Percentiles rank a stretch among this genome's conserved stretches.
Evolutionary conservation across 23 red algal species (phyloP).

Genomic region (Gracilariopsis chorda): DNA sequence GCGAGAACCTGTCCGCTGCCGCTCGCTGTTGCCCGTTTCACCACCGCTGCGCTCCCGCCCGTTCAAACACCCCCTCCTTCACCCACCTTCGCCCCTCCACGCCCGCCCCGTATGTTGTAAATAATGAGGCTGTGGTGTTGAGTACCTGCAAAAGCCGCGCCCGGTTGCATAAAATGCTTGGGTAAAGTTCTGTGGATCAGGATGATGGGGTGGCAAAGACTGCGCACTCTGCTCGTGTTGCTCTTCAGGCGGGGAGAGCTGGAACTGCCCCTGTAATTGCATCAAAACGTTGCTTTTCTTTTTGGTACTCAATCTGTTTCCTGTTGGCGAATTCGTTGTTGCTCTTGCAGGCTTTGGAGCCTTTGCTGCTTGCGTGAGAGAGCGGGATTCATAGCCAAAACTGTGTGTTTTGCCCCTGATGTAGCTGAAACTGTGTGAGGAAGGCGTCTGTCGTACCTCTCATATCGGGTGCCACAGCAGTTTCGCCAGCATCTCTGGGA

Average conservation of each 20-base stretch:
- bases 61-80: too few species aligned
- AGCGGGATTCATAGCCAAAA: background rate
- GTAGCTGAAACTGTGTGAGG: background rate
- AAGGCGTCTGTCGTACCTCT: background rate
- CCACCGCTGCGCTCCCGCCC: too few species aligned
- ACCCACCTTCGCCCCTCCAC: too few species aligned
- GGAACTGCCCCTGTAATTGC: background rate
- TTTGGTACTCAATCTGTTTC: background rate
- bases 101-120: slow-evolving; percentile 25
- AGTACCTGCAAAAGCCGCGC: background rate
- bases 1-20: too few species aligned
- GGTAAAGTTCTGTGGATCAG: background rate
- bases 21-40: too few species aligned
- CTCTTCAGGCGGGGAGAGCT: background rate
- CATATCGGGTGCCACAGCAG: background rate
- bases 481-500: background rate
- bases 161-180: background rate
- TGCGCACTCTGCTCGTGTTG: background rate
- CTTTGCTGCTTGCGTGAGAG: slow-evolving; percentile 17
- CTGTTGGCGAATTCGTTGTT: background rate
- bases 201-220: background rate
- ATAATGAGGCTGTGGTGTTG: slow-evolving; percentile 12
- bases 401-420: background rate
- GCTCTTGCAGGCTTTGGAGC: slow-evolving; percentile 40
- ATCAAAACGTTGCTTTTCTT: background rate